Conservation (phyloP, 495 filamentous ascomycete genomes). For the Neohortaea acidophila region DNA sequence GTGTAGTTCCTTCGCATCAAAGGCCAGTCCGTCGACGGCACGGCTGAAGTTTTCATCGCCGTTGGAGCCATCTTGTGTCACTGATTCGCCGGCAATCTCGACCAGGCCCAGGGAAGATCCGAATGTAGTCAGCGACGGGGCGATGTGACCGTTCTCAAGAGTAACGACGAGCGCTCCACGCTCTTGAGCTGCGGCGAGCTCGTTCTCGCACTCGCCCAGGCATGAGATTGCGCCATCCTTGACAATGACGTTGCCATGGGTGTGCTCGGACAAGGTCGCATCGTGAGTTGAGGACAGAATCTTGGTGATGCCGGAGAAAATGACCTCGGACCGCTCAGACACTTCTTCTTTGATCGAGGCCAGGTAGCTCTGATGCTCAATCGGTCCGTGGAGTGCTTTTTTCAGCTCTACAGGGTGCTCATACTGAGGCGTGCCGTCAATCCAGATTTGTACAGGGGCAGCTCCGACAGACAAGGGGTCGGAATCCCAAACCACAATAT, state of each 20-base stretch:
- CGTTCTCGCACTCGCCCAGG: conserved; percentile 23
- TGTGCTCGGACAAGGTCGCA: background rate
- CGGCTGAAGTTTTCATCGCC: conserved; percentile 25
- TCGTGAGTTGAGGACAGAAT: conserved; percentile 1
- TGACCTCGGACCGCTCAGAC: conserved; percentile 12
- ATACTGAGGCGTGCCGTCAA: conserved; percentile 37
- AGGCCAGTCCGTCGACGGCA: conserved; percentile 35
- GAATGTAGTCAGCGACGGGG: conserved; percentile 40
- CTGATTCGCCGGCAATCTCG: conserved; percentile 38
- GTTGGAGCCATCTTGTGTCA: conserved; percentile 33
- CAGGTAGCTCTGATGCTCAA: conserved; percentile 14
- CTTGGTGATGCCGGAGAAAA: conserved; percentile 15
- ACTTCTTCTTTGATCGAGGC: conserved; percentile 16
- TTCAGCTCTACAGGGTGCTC: conserved; percentile 18
- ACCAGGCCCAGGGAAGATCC: conserved; percentile 38
- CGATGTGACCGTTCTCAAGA: conserved; percentile 41
- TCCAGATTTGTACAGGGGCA: conserved; percentile 46
- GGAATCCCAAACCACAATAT: conserved; percentile 51
- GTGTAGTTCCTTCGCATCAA: conserved; percentile 32
- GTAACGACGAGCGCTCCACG: conserved; percentile 22
- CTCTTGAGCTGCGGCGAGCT: conserved; percentile 5
- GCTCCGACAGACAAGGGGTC: conserved; percentile 48
- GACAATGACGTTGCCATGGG: conserved; percentile 30
- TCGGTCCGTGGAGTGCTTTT: conserved; percentile 22
- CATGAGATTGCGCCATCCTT: conserved; percentile 37